These are phyloP conservation scores for Agrocybe chaxingu DNA, from an alignment of 768 basidiomycete species.

Conservation along the genomic window DNA sequence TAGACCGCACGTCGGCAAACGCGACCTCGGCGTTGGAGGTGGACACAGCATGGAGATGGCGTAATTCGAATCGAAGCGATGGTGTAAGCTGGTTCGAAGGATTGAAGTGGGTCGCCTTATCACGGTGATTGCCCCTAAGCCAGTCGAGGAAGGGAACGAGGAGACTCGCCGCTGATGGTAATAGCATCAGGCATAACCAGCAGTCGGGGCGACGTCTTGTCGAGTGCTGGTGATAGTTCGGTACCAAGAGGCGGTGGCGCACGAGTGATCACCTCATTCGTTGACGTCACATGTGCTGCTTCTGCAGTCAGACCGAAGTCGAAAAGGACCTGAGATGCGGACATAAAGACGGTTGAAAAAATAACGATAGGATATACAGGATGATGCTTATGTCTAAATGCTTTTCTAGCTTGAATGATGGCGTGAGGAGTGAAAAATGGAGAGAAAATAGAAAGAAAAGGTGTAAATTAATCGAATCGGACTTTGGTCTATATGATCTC, in stretches of 20 bases:
- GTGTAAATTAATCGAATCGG: no score
- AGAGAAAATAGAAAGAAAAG: no score
- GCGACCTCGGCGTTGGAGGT: constrained; percentile 40
- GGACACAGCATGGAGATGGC: constrained; percentile 60
- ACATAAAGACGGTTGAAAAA: not conserved
- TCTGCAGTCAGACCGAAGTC: no score
- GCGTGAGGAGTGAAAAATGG: no score
- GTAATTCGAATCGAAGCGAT: constrained; percentile 48
- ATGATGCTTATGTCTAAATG: no score
- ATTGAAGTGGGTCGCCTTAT: constrained; percentile 5
- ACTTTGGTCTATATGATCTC: no score
- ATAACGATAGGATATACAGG: not conserved
- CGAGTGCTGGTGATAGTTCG: constrained; percentile 1
- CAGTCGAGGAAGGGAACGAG: constrained; percentile 40
- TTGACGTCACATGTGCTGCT: not conserved
- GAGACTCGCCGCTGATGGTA: constrained; percentile 43
- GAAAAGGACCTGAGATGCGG: no score
- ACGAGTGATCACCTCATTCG: not conserved
- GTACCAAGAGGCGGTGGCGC: not conserved
- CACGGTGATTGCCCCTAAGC: constrained; percentile 17
- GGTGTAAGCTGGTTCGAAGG: constrained; percentile 3
- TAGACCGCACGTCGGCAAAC: constrained; percentile 44
- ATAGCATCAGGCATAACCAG: constrained; percentile 46
- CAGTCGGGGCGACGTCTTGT: not conserved
- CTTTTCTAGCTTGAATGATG: no score